Evolutionary conservation across 164 flowering plant genomes (phyloP).

Genomic region (Warburgia ugandensis): DNA sequence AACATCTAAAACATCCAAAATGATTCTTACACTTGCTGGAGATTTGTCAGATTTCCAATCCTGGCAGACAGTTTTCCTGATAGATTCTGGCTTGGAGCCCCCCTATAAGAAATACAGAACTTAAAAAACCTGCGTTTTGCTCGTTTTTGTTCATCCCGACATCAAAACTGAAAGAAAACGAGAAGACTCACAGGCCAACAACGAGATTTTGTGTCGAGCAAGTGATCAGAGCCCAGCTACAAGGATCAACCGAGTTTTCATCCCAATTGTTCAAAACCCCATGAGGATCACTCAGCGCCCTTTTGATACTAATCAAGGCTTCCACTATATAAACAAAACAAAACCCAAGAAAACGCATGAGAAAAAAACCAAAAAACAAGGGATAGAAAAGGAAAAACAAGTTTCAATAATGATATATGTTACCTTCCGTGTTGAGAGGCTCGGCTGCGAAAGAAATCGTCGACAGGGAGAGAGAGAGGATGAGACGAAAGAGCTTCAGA

Average conservation of each 20-base stretch:
- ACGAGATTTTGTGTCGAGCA: conserved; percentile 83
- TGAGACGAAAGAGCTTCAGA: conserved; percentile 12
- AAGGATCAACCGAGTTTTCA: conserved; percentile 90
- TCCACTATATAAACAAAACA: conserved; percentile 32
- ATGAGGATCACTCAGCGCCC: conserved; percentile 57
- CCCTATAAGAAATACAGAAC: conserved; percentile 34
- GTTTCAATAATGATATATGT: background rate
- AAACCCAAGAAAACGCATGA: background rate
- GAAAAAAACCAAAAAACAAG: conserved; percentile 1
- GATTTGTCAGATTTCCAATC: conserved; percentile 80
- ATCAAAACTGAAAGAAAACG: background rate
- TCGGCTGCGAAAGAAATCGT: conserved; percentile 39
- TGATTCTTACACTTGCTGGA: conserved; percentile 68
- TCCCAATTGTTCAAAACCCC: conserved; percentile 91
- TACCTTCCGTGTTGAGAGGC: conserved; percentile 83
- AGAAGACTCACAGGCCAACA: conserved; percentile 54
- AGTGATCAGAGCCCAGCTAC: conserved; percentile 96
- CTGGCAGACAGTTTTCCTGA: conserved; percentile 68
- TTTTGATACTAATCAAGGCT: conserved; percentile 61
- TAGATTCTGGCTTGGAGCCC: conserved; percentile 84
- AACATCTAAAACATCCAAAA: background rate
- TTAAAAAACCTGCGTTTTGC: background rate
- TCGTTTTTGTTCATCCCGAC: no score
- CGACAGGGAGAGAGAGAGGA: conserved; percentile 14
- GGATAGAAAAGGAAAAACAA: background rate